These are phyloP conservation scores for Euphorbia pulcherrima DNA, from an alignment of 345 rosid species.

Conservation along the genomic window DNA sequence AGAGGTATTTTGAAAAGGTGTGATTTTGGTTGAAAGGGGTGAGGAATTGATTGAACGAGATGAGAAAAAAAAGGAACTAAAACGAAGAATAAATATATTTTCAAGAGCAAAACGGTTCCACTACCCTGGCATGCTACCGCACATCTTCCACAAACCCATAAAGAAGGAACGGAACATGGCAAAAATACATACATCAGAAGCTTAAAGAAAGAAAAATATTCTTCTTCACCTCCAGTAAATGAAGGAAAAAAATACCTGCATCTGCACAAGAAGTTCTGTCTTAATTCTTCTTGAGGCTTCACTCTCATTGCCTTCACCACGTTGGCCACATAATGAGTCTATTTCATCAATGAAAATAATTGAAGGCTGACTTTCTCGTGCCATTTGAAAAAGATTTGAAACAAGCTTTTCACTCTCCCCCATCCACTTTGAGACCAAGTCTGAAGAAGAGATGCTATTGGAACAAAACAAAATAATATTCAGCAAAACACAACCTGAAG, in stretches of 20 bases:
- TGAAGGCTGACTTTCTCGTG: constrained; percentile 92
- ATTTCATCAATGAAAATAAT: constrained; percentile 91
- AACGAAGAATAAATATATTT: neutral
- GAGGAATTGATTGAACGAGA: neutral
- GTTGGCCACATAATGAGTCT: constrained; percentile 85
- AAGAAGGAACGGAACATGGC: neutral
- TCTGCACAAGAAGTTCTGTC: constrained; percentile 96
- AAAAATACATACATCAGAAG: neutral
- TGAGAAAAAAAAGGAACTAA: neutral
- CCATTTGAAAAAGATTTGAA: constrained; percentile 88
- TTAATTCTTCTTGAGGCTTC: constrained; percentile 96
- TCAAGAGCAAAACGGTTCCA: neutral
- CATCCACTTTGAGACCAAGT: constrained; percentile 98
- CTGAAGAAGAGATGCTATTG: constrained; percentile 81
- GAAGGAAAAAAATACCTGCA: constrained; percentile 60
- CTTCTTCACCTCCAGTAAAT: neutral
- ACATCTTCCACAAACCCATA: neutral
- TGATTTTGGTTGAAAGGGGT: too few relatives aligned
- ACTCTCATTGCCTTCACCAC: constrained; percentile 94
- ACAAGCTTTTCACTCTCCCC: constrained; percentile 97
- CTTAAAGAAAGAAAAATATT: neutral
- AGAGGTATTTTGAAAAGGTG: neutral
- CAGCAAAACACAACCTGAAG: neutral
- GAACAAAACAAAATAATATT: constrained; percentile 9
- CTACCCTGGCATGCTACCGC: neutral